These are phyloP conservation scores for Paramecium pentaurelia DNA, from an alignment of 73 alveolate genomes.

Conservation along the genomic window DNA sequence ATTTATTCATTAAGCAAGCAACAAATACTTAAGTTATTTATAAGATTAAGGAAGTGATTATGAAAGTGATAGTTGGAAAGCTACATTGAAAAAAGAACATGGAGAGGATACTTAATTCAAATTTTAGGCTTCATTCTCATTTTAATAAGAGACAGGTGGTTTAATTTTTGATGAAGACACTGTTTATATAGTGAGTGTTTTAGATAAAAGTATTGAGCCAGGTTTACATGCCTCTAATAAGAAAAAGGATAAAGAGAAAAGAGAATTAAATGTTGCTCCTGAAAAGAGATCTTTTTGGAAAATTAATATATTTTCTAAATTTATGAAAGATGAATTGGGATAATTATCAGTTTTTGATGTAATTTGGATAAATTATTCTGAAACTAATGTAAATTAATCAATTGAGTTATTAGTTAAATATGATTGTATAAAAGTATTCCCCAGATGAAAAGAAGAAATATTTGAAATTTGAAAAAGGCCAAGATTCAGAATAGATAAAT, in stretches of 20 bases:
- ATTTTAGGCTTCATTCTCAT: constrained; percentile 45
- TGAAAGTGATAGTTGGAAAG: constrained; percentile 54
- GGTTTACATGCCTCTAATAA: constrained; percentile 49
- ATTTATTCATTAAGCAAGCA: constrained; percentile 48
- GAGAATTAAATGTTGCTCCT: constrained; percentile 51
- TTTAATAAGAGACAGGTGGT: constrained; percentile 54
- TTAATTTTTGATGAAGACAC: constrained; percentile 59
- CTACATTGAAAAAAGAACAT: constrained; percentile 47
- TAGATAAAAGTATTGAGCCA: constrained; percentile 47
- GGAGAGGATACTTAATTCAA: constrained; percentile 54
- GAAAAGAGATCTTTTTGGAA: constrained; percentile 60
- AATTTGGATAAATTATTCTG: constrained; percentile 58
- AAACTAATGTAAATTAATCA: constrained; percentile 19
- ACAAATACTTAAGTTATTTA: constrained; percentile 47
- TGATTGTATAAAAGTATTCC: constrained; percentile 4
- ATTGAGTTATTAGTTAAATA: constrained; percentile 1
- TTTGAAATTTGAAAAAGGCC: constrained; percentile 55
- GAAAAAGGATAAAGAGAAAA: background rate
- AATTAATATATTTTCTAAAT: constrained; percentile 35
- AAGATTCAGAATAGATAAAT: constrained; percentile 37
- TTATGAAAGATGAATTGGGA: constrained; percentile 16
- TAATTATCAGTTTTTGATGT: constrained; percentile 54
- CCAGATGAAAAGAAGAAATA: background rate
- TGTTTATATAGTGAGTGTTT: constrained; percentile 45
- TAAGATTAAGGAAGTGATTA: constrained; percentile 34